Base-by-base conservation (phyloP, 1,284 basidiomycete species). In the Taiwanofungus camphoratus region DNA sequence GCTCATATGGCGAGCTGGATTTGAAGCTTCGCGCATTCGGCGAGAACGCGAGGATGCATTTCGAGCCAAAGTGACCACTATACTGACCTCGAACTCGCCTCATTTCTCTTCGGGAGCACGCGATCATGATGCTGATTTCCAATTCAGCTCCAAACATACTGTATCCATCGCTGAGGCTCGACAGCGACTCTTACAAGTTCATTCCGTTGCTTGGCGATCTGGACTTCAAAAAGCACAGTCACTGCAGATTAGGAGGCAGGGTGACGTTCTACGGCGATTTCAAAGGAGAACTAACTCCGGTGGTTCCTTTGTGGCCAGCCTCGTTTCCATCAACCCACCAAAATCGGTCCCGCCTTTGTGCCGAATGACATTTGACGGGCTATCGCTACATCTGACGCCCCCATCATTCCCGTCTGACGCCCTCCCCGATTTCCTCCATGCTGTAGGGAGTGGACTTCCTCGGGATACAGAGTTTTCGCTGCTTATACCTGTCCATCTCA, bases 1-100 rank as follows among this genome's bases (percentile, higher is more conserved):
- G 38, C 69, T 89, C 11, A 87, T 92, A 27, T 91, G 82, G 75
- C 75, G 79, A 43, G 77, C 82, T 24, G 93, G 92, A 0, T 65
- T 78, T 29, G 78, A 82, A 36, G 93, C 93, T 46, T 82, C 86
- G 39, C 74, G 73, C 41, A 73, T 79, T n/a, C 74, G 94, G 18
- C 63, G 83, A 41, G 85, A 85, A 44, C 76, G 92, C 1, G 87
- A 93, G 43, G 80, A 83, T 15, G 87, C 86, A 3, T 97, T 97
- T 58, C 66, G 74, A 12, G 83, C 82, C 4, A 96, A 94, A 61
- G 79, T 82, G 4, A 72, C 74, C 18, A 74, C 80, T 0, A 79
- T 93, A 40, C 52, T 65, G 26, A 70, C 75, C 26, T 68, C 64
- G 11, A 56, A 64, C 26, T 49, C 49, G 16, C 24, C 46, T 0